Conservation (phyloP, 2,329 filamentous ascomycete species). For the Monilinia fructicola region DNA sequence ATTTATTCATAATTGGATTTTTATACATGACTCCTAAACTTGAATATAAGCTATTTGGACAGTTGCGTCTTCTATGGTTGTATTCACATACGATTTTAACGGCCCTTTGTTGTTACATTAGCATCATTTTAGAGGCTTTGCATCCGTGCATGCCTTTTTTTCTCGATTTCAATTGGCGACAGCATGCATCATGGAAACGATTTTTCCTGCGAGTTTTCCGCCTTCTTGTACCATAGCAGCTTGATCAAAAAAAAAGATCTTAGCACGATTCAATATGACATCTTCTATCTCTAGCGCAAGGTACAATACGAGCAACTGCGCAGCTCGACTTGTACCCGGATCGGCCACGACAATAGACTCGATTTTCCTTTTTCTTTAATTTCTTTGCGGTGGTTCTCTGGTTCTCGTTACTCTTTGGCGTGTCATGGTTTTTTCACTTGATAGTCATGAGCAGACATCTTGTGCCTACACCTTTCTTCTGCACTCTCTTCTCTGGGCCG, state of each 20-base stretch:
- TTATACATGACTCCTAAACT: constrained; percentile 3
- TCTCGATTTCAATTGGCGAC: constrained; percentile 34
- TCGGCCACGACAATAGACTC: constrained; percentile 35
- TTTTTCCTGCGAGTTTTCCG: constrained; percentile 31
- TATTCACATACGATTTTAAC: constrained; percentile 42
- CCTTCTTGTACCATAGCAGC: constrained; percentile 41
- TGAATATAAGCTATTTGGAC: constrained; percentile 15
- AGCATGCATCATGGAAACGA: constrained; percentile 37
- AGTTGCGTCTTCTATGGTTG: constrained; percentile 34
- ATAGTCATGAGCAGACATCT: constrained; percentile 35
- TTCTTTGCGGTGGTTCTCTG: constrained; percentile 31
- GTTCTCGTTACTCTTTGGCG: constrained; percentile 27
- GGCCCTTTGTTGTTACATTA: constrained; percentile 42
- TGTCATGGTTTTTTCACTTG: constrained; percentile 34
- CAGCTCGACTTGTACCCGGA: constrained; percentile 40
- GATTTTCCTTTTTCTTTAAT: constrained; percentile 29
- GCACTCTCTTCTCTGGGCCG: constrained; percentile 27
- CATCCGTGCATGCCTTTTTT: constrained; percentile 31
- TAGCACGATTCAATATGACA: constrained; percentile 37
- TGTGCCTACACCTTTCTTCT: constrained; percentile 36
- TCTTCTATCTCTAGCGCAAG: constrained; percentile 37
- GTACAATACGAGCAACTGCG: constrained; percentile 40
- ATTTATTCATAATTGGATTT: constrained; percentile 23
- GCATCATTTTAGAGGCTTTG: constrained; percentile 33
- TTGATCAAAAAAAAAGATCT: constrained; percentile 38